Conservation (phyloP, 2,329 filamentous ascomycete genomes). For the Colletotrichum trifolii region DNA sequence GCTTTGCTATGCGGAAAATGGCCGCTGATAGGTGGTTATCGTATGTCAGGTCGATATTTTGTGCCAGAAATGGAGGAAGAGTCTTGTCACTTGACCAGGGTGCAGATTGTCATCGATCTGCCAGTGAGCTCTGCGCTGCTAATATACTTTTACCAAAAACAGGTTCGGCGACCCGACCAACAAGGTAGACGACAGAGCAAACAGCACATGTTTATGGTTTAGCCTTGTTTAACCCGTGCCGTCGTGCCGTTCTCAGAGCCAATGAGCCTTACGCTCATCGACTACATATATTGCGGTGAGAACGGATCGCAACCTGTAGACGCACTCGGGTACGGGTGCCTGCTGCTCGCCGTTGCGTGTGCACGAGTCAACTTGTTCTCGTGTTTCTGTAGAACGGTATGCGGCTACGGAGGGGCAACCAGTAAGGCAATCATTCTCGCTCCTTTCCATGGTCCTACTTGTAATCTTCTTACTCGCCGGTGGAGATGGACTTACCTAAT, state of each 20-base stretch:
- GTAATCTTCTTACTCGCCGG: too few species aligned
- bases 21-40: slow-evolving; percentile 19
- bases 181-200: slow-evolving; percentile 4
- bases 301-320: too few species aligned
- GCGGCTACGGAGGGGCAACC: too few species aligned
- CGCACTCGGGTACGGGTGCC: too few species aligned
- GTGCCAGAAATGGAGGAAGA: slow-evolving; percentile 17
- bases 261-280: neutral
- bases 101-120: slow-evolving; percentile 21
- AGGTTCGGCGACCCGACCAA: too few species aligned
- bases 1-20: neutral
- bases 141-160: too few species aligned
- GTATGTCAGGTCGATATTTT: neutral
- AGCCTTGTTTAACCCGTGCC: slow-evolving; percentile 5
- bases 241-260: slow-evolving; percentile 17
- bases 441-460: neutral
- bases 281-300: neutral
- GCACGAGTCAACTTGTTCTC: too few species aligned
- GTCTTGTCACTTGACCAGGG: slow-evolving; percentile 29
- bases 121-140: neutral
- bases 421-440: too few species aligned
- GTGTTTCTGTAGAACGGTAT: too few species aligned
- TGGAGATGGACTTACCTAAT: too few species aligned
- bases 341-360: too few species aligned
- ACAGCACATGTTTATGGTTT: slow-evolving; percentile 2